Evolutionary conservation across 2,329 filamentous ascomycete species (phyloP), one percentile per base, ranked within the genome.

Genomic region (Hansfordia pulvinata): DNA sequence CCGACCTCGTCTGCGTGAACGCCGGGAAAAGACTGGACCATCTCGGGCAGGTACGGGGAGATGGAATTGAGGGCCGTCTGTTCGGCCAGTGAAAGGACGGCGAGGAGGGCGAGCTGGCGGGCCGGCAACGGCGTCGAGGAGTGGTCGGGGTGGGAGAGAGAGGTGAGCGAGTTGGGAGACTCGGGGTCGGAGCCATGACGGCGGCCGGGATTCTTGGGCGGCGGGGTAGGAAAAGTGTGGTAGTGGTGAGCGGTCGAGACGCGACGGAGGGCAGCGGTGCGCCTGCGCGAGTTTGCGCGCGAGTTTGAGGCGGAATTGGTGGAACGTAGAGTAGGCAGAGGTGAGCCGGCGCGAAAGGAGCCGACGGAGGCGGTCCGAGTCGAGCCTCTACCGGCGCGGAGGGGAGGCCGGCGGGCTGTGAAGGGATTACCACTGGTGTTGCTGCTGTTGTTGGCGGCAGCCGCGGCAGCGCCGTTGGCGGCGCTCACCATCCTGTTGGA

Each of bases 21-120:
- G 34, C 82, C 82, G 2, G 83, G 80, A 47, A 96, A 96, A 1
- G 73, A 75, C 13, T 73, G 70, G 2, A 86, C 76, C 88, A 98
- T 96, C 40, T 85, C 72, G 1, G 90, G 90, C 2, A 98, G 69
- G 51, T 98, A 98, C 1, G 90, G 90, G 8, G 79, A 81, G 43
- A 98, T 94, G 13, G 85, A 93, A 52, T 98, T 98, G 46, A 98
- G 68, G 1, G 90, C 90, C 0, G 88, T 96, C 60, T 98, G 90
- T 49, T 98, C 90, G 28, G 82, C 80, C 13, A 98, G 64, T 6
- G 86, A 86, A 33, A 98, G 81, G 37, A 94, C 58, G 2, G 88
- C 88, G 18, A 98, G 61, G 9, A 96, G 69, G 5, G 75, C 66
- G 33, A 98, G 76, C 58, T 96, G 90, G 38, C 65, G 73, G 37